phyloP scores from a whole-genome alignment of 805 yeast species.

The Yamadazyma sp. region DNA sequence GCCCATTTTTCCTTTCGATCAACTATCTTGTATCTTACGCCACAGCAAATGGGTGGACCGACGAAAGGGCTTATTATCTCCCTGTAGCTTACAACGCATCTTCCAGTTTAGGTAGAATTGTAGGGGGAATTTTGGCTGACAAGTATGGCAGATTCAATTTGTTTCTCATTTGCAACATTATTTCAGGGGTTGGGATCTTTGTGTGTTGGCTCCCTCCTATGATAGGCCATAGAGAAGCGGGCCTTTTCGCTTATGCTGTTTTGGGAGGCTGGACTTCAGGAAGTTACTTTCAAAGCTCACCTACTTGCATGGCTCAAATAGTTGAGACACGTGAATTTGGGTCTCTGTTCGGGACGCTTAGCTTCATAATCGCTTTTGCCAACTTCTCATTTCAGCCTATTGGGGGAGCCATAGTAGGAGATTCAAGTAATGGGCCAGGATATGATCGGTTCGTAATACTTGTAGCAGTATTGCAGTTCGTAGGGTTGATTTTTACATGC shows the following conservation, averaged over 20 bases:
- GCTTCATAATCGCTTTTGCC: conserved; percentile 19
- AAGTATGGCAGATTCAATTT: conserved; percentile 24
- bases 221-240: conserved; percentile 22
- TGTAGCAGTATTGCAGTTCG: conserved; percentile 18
- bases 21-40: conserved; percentile 25
- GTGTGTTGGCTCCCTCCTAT: conserved; percentile 24
- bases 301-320: conserved; percentile 23
- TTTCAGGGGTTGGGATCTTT: conserved; percentile 19
- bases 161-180: conserved; percentile 17
- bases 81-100: conserved; percentile 23
- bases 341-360: conserved; percentile 22
- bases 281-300: conserved; percentile 22
- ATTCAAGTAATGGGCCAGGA: conserved; percentile 1
- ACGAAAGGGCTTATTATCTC: conserved; percentile 17
- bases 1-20: conserved; percentile 23
- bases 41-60: conserved; percentile 20
- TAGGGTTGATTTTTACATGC: conserved; percentile 19
- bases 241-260: conserved; percentile 22
- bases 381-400: conserved; percentile 25
- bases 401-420: conserved; percentile 22
- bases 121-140: conserved; percentile 24
- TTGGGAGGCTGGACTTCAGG: conserved; percentile 26
- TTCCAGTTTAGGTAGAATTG: conserved; percentile 23
- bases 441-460: conserved; percentile 22
- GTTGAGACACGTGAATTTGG: conserved; percentile 21